phyloP scores from a whole-genome alignment of 1,284 basidiomycete species.

The Tilletia walkeri region DNA sequence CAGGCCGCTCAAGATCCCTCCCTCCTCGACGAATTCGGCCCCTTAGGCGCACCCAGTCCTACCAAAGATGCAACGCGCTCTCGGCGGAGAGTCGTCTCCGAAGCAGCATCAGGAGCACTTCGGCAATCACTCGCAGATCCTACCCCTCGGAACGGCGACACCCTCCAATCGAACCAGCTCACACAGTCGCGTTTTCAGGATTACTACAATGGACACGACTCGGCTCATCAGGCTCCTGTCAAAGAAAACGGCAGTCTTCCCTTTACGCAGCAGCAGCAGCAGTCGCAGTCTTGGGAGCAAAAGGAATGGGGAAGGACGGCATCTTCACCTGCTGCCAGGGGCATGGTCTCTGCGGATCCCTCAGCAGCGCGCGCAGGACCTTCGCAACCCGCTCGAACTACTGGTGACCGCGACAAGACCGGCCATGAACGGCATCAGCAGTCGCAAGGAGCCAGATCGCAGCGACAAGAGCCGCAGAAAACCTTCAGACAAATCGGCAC shows the following conservation, averaged over 20 bases:
- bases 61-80: not conserved
- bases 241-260: not conserved
- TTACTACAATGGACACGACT: not conserved
- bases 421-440: too few species aligned
- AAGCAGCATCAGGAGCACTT: not conserved
- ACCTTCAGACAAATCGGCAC: too few species aligned
- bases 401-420: too few species aligned
- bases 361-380: too few species aligned
- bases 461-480: too few species aligned
- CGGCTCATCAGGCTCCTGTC: not conserved
- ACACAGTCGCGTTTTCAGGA: too few species aligned
- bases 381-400: too few species aligned
- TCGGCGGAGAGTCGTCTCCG: conserved; percentile 1
- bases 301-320: too few species aligned
- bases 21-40: conserved; percentile 40
- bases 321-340: not conserved
- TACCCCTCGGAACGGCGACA: not conserved
- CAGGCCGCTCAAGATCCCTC: conserved; percentile 20
- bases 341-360: not conserved
- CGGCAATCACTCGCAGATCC: not conserved
- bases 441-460: too few species aligned
- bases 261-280: too few species aligned
- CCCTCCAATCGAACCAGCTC: not conserved
- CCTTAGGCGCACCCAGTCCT: conserved; percentile 30
- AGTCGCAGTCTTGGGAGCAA: too few species aligned